Conservation (phyloP, 2,329 filamentous ascomycete species). For the Trichoderma oligosporum region DNA sequence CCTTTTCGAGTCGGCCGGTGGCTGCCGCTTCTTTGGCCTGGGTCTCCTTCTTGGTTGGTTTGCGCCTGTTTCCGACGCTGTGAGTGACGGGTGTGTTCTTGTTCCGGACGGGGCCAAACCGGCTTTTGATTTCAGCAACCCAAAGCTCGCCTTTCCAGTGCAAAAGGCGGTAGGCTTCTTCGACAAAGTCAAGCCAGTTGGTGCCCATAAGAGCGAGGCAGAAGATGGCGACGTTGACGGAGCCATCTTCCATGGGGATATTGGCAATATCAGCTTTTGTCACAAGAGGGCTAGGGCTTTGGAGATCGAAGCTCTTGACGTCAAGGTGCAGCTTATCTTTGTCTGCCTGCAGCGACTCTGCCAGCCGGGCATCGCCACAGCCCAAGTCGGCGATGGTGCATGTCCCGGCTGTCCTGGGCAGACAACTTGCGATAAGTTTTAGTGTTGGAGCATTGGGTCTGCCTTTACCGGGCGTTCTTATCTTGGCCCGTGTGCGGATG, state of each 20-base stretch:
- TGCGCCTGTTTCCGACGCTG: slow-evolving; percentile 62
- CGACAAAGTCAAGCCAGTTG: slow-evolving; percentile 95
- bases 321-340: slow-evolving; percentile 66
- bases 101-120: slow-evolving; percentile 55
- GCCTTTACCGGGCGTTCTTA: slow-evolving; percentile 36
- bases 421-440: slow-evolving; percentile 40
- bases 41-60: slow-evolving; percentile 43
- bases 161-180: slow-evolving; percentile 89
- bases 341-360: slow-evolving; percentile 61
- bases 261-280: slow-evolving; percentile 86
- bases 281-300: slow-evolving; percentile 70
- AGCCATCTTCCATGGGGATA: slow-evolving; percentile 70
- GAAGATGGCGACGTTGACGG: slow-evolving; percentile 85
- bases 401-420: slow-evolving; percentile 68
- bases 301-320: slow-evolving; percentile 82
- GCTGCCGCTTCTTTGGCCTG: slow-evolving; percentile 46
- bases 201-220: slow-evolving; percentile 98
- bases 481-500: slow-evolving; percentile 63
- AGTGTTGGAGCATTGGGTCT: slow-evolving; percentile 29
- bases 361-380: slow-evolving; percentile 85
- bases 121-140: slow-evolving; percentile 94
- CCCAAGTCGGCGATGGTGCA: slow-evolving; percentile 87
- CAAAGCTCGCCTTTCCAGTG: slow-evolving; percentile 94
- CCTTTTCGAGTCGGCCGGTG: slow-evolving; percentile 48
- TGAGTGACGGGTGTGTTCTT: slow-evolving; percentile 53